Conservation (phyloP, 306 rosid genomes). For the Lathyrus oleraceus region DNA sequence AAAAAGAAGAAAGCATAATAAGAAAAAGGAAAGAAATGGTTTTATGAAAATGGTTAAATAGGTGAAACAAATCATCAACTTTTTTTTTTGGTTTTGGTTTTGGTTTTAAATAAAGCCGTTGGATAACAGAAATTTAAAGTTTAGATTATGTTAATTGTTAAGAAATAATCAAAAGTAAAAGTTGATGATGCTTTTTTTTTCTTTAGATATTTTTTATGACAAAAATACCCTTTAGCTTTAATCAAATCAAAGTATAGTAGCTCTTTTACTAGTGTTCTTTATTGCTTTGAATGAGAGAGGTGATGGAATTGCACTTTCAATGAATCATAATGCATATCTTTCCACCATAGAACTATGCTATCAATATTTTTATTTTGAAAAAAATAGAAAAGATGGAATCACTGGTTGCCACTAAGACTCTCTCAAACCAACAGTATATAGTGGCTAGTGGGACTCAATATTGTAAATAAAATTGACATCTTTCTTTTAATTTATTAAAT, state of each 20-base stretch:
- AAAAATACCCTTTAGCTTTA: slow-evolving; percentile 86
- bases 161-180: slow-evolving; percentile 46
- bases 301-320: slow-evolving; percentile 62
- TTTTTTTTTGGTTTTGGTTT: neutral
- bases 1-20: slow-evolving; percentile 39
- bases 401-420: slow-evolving; percentile 31
- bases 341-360: slow-evolving; percentile 5
- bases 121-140: slow-evolving; percentile 81
- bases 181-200: slow-evolving; percentile 44
- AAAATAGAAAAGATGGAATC: slow-evolving; percentile 10
- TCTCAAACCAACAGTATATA: neutral
- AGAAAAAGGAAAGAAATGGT: slow-evolving; percentile 36
- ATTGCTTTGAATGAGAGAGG: slow-evolving; percentile 61
- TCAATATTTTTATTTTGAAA: neutral
- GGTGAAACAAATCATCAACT: neutral
- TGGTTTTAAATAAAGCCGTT: slow-evolving; percentile 50
- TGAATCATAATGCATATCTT: slow-evolving; percentile 47
- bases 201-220: slow-evolving; percentile 56
- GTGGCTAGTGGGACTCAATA: slow-evolving; percentile 28
- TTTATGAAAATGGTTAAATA: slow-evolving; percentile 34
- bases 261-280: slow-evolving; percentile 65
- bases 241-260: slow-evolving; percentile 56
- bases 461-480: neutral
- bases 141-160: slow-evolving; percentile 56
- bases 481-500: too few species aligned